These are phyloP conservation scores for Sanguinoderma infundibulare DNA, from an alignment of 1,284 basidiomycete species.

Conservation along the genomic window DNA sequence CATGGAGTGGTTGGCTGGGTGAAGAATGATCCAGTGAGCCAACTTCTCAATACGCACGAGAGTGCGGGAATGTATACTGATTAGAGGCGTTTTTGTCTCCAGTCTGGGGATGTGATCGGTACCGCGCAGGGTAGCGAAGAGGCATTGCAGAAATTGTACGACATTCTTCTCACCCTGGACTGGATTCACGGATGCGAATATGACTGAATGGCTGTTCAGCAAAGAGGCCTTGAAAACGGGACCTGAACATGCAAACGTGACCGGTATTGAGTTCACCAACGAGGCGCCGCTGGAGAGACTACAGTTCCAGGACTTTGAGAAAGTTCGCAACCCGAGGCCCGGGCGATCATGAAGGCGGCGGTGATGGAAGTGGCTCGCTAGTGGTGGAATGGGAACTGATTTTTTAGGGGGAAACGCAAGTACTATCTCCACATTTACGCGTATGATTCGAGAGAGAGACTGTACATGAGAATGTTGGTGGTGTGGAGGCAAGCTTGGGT, in stretches of 20 bases:
- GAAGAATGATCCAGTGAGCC: slow-evolving; percentile 33
- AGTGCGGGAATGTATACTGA: not conserved
- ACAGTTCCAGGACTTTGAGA: slow-evolving; percentile 31
- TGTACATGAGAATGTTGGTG: not conserved
- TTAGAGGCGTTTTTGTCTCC: not conserved
- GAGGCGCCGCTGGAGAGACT: slow-evolving; percentile 26
- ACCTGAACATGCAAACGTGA: slow-evolving; percentile 29
- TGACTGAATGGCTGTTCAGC: slow-evolving; percentile 15
- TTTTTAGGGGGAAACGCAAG: too few species aligned
- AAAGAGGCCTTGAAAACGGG: slow-evolving; percentile 29
- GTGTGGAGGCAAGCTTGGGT: not conserved
- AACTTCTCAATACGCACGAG: not conserved
- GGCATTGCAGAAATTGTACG: slow-evolving; percentile 32
- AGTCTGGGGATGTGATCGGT: slow-evolving; percentile 35
- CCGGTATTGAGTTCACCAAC: slow-evolving; percentile 26
- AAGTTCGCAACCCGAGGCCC: slow-evolving; percentile 14
- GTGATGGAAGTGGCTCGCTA: too few species aligned
- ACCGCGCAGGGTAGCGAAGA: slow-evolving; percentile 32
- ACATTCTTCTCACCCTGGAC: not conserved
- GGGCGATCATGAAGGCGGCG: not conserved
- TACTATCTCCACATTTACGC: too few species aligned
- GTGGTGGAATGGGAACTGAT: too few species aligned
- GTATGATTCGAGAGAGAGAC: too few species aligned
- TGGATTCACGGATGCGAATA: not conserved
- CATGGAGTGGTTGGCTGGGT: slow-evolving; percentile 37